Percentiles rank a stretch among this genome's conserved stretches.
These are phyloP conservation scores for Marasmius oreades DNA, from an alignment of 1,284 basidiomycete genomes.

Conservation along the genomic window DNA sequence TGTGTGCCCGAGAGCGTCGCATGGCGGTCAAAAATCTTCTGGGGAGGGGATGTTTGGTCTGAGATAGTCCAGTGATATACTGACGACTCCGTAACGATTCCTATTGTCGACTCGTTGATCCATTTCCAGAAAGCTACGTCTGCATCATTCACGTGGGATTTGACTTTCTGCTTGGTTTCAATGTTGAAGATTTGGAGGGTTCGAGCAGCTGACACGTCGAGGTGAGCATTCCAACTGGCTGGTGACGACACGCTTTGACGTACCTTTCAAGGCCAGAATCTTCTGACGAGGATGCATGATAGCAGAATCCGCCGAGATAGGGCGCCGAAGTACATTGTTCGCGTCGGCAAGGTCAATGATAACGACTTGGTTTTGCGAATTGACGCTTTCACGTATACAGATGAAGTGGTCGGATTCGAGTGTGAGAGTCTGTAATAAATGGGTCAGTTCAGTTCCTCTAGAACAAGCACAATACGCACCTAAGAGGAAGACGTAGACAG, in stretches of 20 bases:
- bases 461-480: slow-evolving; percentile 19
- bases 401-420: slow-evolving; percentile 98
- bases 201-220: slow-evolving; percentile 63
- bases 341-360: slow-evolving; percentile 95
- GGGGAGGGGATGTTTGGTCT: slow-evolving; percentile 70
- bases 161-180: slow-evolving; percentile 95
- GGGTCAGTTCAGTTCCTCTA: slow-evolving; percentile 2
- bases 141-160: slow-evolving; percentile 92
- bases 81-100: slow-evolving; percentile 92
- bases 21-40: slow-evolving; percentile 97
- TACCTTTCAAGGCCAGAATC: slow-evolving; percentile 94
- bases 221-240: slow-evolving; percentile 12
- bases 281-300: slow-evolving; percentile 99
- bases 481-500: not conserved
- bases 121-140: slow-evolving; percentile 99
- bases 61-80: slow-evolving; percentile 93
- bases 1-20: slow-evolving; percentile 91
- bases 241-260: slow-evolving; percentile 22
- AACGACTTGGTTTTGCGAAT: slow-evolving; percentile 93
- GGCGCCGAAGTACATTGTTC: slow-evolving; percentile 94
- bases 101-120: slow-evolving; percentile 89
- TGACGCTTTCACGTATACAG: slow-evolving; percentile 86
- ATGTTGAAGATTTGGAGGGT: slow-evolving; percentile 99
- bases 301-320: slow-evolving; percentile 96
- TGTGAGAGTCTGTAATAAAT: slow-evolving; percentile 66